Percentiles rank a stretch among this genome's conserved stretches.
Conservation (phyloP, 1,284 basidiomycete genomes). For the Sanghuangporus weigelae region DNA sequence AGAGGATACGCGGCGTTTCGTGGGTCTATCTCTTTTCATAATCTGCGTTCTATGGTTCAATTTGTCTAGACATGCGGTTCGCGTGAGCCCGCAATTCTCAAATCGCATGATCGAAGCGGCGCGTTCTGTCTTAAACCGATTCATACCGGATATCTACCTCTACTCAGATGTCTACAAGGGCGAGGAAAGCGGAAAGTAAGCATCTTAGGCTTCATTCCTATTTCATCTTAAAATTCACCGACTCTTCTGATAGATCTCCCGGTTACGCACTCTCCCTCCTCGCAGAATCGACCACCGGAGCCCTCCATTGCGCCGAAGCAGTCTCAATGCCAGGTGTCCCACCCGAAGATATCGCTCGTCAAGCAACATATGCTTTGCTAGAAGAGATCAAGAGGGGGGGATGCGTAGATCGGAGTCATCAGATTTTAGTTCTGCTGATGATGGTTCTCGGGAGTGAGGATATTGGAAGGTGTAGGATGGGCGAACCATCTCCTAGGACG, state of each 20-base stretch:
- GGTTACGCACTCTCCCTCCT: constrained; percentile 92
- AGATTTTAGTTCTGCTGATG: constrained; percentile 82
- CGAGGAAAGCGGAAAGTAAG: constrained; percentile 92
- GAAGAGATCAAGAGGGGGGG: constrained; percentile 79
- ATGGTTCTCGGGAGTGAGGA: constrained; percentile 97
- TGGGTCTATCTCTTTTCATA: constrained; percentile 37
- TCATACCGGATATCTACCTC: constrained; percentile 97
- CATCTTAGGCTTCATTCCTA: neutral
- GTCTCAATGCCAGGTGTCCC: constrained; percentile 71
- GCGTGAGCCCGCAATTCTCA: constrained; percentile 95
- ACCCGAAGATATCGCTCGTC: constrained; percentile 90
- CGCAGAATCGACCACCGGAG: constrained; percentile 89
- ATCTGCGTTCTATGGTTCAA: constrained; percentile 5
- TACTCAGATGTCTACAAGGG: constrained; percentile 99
- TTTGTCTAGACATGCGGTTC: constrained; percentile 73
- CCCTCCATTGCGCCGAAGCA: constrained; percentile 84
- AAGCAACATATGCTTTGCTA: constrained; percentile 75
- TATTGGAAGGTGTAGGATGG: constrained; percentile 85
- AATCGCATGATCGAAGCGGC: constrained; percentile 96
- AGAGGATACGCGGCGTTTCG: constrained; percentile 94
- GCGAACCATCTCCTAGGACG: constrained; percentile 77
- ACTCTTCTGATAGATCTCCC: constrained; percentile 65
- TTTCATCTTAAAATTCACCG: neutral
- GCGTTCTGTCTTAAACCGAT: constrained; percentile 88
- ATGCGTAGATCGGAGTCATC: constrained; percentile 89